Evolutionary conservation across 129 eudicot species (phyloP), one percentile per base, ranked within the genome.

Genomic region (Pseudognaphalium luteoalbum): DNA sequence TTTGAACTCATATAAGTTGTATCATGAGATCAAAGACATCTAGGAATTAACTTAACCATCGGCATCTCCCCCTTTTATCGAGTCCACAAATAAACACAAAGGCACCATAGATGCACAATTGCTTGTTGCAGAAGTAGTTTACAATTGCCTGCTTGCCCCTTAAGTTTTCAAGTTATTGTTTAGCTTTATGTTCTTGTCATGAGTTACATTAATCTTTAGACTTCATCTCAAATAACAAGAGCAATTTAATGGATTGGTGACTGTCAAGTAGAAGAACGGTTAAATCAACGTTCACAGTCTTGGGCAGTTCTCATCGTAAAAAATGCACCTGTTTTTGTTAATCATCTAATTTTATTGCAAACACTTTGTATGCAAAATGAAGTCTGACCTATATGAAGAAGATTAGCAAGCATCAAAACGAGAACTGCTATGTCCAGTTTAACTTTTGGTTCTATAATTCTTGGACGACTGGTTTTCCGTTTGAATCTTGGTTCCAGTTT

Each of bases 1-100:
- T 52, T 52, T 71, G 81, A 66, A 77, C 78, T 80, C 68, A 28
- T 68, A 73, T 73, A 73, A 78, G 78, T 78, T 78, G 80, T 73
- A 74, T 73, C 58, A 79, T 72, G 83, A 72, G 78, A 72, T 62
- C 59, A 79, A 62, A 14, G 76, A 21, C 71, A 47, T 78, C 54
- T 70, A 70, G 82, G 80, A 62, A 41, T 44, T 47, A 69, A 66
- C 66, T 77, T 66, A 66, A 70, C 78, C 60, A 25, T 29, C 34
- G 29, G 56, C 58, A 42, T 67, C 47, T 2, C 81, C 14, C 50
- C 52, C 3, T 44, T 44, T 44, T 12, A 44, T 4, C 5, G 57
- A 71, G 58, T 73, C 72, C 58, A 28, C 52, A 42, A 80, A 73
- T 80, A 65, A 70, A 70, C 41, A 70, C 41, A 22, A 66, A 72